Base-by-base conservation (phyloP, 495 filamentous ascomycete genomes). In the Bathelium albidoporum region DNA sequence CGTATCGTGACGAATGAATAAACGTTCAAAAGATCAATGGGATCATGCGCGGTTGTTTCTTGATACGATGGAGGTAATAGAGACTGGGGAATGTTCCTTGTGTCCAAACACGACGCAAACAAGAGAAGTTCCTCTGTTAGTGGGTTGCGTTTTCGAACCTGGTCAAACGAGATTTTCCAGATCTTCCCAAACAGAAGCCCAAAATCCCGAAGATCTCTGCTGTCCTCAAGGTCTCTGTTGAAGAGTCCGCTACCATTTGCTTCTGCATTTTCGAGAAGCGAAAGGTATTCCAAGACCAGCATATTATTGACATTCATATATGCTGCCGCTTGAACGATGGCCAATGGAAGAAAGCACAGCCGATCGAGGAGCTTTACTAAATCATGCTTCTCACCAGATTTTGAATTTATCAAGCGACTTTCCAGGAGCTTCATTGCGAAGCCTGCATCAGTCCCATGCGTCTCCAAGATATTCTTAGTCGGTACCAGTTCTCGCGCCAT, bases 111-210 rank as follows among this genome's bases (percentile, higher is more conserved):
- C 2, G 49, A n/a, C 22, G 29, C 29, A 2, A 55, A 55, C 20
- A 24, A 55, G 7, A 55, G 16, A 55, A 28, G 29, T 9, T 55
- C 24, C 2, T 3, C 24, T 26, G 49, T 24, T 29, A 55, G 16
- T 28, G 24, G 22, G 29, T 55, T 9, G 2, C 16, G 4, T 9
- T 69, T 39, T 32, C 63, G 72, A 12, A 84, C 80, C 64, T 83
- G 77, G 0, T 72, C 62, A 59, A 85, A 81, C 0, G 81, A 82
- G 0, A 82, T 77, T 0, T 79, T 70, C 82, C 80, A 85, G 0
- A 82, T 86, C 0, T 73, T 75, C 1, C 79, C 80, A 0, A 85
- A 74, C 2, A 83, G 74, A 62, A 83, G 85, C 20, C 77, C 70
- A 18, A 66, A 72, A 5, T 71, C 73, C 3, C 36, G 41, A 62